Evolutionary conservation across 352 stramenopile species (phyloP).

Genomic region (Stephanocyclus meneghinianus): DNA sequence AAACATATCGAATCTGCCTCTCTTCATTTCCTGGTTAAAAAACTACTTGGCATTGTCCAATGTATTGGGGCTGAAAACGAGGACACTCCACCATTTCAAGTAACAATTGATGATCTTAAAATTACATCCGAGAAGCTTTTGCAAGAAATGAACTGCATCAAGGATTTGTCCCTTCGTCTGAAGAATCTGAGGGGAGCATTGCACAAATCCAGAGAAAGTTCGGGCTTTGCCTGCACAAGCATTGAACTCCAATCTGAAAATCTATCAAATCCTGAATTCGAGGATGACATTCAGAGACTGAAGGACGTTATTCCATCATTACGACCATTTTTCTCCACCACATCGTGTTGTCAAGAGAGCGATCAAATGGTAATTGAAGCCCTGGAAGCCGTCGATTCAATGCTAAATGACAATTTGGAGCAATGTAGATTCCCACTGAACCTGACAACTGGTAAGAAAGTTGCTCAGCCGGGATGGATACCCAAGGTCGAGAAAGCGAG

Average conservation of each 20-base stretch:
- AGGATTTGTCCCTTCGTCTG: slow-evolving; percentile 16
- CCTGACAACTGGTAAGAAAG: slow-evolving; percentile 14
- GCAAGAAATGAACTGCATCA: slow-evolving; percentile 21
- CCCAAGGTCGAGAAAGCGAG: slow-evolving; percentile 25
- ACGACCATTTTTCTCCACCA: not conserved
- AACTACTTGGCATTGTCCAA: slow-evolving; percentile 24
- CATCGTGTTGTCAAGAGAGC: not conserved
- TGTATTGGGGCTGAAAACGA: slow-evolving; percentile 2
- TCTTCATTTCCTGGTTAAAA: slow-evolving; percentile 26
- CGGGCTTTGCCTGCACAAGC: slow-evolving; percentile 12
- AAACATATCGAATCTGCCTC: slow-evolving; percentile 23
- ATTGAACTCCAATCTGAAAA: slow-evolving; percentile 11
- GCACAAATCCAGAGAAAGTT: slow-evolving; percentile 18
- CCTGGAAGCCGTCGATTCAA: slow-evolving; percentile 23
- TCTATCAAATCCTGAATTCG: slow-evolving; percentile 11
- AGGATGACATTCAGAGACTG: slow-evolving; percentile 14
- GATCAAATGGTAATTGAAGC: not conserved
- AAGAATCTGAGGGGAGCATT: slow-evolving; percentile 32
- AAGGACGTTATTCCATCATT: slow-evolving; percentile 22
- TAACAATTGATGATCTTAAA: slow-evolving; percentile 29
- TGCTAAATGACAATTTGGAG: slow-evolving; percentile 10
- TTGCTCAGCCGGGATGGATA: slow-evolving; percentile 15
- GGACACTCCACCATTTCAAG: not conserved
- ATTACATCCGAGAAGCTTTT: slow-evolving; percentile 25
- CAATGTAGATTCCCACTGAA: slow-evolving; percentile 13